Base-by-base conservation (phyloP, 495 filamentous ascomycete genomes). In the Clohesyomyces aquaticus region DNA sequence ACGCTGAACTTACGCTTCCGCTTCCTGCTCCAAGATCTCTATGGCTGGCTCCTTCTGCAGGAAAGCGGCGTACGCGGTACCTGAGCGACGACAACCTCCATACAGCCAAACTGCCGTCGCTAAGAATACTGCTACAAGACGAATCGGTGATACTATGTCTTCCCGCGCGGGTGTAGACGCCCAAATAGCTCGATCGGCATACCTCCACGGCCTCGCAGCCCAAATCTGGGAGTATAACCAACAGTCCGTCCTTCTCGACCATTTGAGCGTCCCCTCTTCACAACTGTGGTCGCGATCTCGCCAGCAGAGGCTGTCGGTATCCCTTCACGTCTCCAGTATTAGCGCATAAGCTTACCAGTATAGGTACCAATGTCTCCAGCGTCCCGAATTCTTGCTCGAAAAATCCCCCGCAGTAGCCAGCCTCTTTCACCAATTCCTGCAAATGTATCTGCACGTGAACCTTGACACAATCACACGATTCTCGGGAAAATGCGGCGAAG, bases 201-300 rank as follows among this genome's bases (percentile, higher is more conserved):
- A 55, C 41, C 51, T 55, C 4, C 51, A 55, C 18, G 51, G 51
- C 51, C n/a, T 55, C 11, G 51, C 51, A 10, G 51, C 51, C n/a
- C 51, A 55, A 21, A 55, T 55, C 27, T 55, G 51, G 51, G 51
- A 55, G 51, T 18, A 55, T 41, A n/a, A 25, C 16, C 51, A 55
- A 18, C 51, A 55, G 23, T 41, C 25, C n/a, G 25, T 41, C 14
- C 51, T 55, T 21, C 27, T 55, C 11, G 11, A 55, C 10, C 26
- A 41, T 25, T n/a, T 2, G 2, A 55, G 12, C 51, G 51, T 35
- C 29, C 10, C 51, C 3, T 55, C 51, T 3, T 32, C 51, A 38
- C 51, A 55, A 18, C 51, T 55, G 18, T 55, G 51, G 51, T 32
- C 51, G 12, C 51, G 11, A 12, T 55, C 29, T 2, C 51, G 51